A percentile compares a stretch with the other conserved stretches of the same genome.
Evolutionary conservation across 352 stramenopile species (phyloP).

Genomic region (Phytophthora gonapodyides): DNA sequence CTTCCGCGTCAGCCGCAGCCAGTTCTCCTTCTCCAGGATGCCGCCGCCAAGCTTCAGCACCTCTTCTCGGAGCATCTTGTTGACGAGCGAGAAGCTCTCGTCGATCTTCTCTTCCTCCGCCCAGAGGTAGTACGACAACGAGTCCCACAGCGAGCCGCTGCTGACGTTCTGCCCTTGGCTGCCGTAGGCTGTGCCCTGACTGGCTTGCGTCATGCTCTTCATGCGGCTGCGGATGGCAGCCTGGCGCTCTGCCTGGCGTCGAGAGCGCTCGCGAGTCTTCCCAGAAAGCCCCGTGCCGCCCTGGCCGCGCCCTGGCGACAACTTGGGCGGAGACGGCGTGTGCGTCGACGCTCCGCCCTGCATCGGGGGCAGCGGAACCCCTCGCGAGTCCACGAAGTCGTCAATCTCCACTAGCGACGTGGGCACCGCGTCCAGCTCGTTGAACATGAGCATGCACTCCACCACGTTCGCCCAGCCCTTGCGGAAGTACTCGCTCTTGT

Average conservation of each 20-base stretch:
- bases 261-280: slow-evolving; percentile 79
- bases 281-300: slow-evolving; percentile 69
- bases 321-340: slow-evolving; percentile 37
- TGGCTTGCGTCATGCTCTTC: slow-evolving; percentile 75
- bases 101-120: slow-evolving; percentile 83
- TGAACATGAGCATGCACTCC: slow-evolving; percentile 89
- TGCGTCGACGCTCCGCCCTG: slow-evolving; percentile 41
- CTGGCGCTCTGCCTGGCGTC: slow-evolving; percentile 79
- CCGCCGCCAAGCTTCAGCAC: slow-evolving; percentile 73
- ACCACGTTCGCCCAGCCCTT: slow-evolving; percentile 84
- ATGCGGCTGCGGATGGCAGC: slow-evolving; percentile 80
- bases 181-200: slow-evolving; percentile 49
- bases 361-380: slow-evolving; percentile 79
- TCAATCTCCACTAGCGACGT: slow-evolving; percentile 90
- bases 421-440: slow-evolving; percentile 83
- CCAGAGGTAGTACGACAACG: slow-evolving; percentile 85
- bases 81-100: slow-evolving; percentile 80
- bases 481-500: slow-evolving; percentile 74
- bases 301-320: slow-evolving; percentile 32
- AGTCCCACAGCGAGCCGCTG: slow-evolving; percentile 80
- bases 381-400: slow-evolving; percentile 85
- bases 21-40: slow-evolving; percentile 87
- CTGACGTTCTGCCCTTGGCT: slow-evolving; percentile 37
- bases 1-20: slow-evolving; percentile 81
- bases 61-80: slow-evolving; percentile 76